Evolutionary conservation across 352 stramenopile genomes (phyloP).

Genomic region (Globisporangium parvum): DNA sequence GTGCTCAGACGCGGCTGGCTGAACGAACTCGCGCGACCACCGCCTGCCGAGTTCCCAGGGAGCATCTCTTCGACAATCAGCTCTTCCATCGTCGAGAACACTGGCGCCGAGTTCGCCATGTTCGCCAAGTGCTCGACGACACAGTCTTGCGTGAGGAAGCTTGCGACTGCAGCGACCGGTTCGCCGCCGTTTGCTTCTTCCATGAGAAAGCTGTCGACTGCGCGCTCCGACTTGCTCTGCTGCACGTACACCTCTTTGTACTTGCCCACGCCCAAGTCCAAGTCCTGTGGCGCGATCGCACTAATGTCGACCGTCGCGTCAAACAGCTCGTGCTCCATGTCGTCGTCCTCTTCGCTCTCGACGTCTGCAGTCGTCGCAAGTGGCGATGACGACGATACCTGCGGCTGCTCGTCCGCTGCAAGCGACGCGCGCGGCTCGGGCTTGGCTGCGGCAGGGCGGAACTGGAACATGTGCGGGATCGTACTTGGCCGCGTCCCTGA

Average conservation of each 20-base stretch:
- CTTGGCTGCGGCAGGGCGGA: slow-evolving; percentile 39
- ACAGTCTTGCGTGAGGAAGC: slow-evolving; percentile 11
- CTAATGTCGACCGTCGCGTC: slow-evolving; percentile 14
- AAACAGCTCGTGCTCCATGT: slow-evolving; percentile 24
- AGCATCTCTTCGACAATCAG: slow-evolving; percentile 48
- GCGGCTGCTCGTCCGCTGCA: neutral
- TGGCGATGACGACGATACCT: too few species aligned
- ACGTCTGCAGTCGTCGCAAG: slow-evolving; percentile 6
- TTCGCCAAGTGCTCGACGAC: slow-evolving; percentile 3
- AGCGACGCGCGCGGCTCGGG: neutral
- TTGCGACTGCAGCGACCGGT: neutral
- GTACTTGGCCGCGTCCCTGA: slow-evolving; percentile 2
- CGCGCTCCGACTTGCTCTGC: slow-evolving; percentile 27
- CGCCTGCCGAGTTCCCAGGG: slow-evolving; percentile 17
- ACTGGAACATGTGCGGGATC: slow-evolving; percentile 63
- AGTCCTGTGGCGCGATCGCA: slow-evolving; percentile 20
- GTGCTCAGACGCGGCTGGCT: slow-evolving; percentile 14
- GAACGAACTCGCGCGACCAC: slow-evolving; percentile 9
- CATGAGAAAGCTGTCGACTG: slow-evolving; percentile 45
- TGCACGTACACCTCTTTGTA: slow-evolving; percentile 38
- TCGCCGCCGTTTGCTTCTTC: slow-evolving; percentile 16
- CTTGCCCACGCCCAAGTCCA: slow-evolving; percentile 48
- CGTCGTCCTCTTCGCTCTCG: slow-evolving; percentile 18
- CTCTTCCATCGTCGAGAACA: slow-evolving; percentile 24
- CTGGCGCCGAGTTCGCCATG: neutral